These are phyloP conservation scores for Fistulinella staudtii DNA, from an alignment of 1,284 basidiomycete species.

Conservation along the genomic window DNA sequence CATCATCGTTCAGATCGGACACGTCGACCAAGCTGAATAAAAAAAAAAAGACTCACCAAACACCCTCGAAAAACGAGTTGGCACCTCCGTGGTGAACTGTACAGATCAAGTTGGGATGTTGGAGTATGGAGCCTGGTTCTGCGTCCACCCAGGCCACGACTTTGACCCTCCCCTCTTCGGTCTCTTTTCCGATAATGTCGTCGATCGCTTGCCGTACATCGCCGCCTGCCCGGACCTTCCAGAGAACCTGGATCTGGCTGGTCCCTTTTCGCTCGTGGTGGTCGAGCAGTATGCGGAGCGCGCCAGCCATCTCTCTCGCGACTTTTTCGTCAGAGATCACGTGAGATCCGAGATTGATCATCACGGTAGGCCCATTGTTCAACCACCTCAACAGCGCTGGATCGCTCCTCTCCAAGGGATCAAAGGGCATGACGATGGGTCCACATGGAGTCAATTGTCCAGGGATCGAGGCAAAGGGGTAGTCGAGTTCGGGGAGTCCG, in stretches of 20 bases:
- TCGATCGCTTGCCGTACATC: not conserved
- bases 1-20: no score
- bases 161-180: conserved; percentile 1
- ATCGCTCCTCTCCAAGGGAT: not conserved
- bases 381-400: not conserved
- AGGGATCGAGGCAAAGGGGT: not conserved
- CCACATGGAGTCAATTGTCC: not conserved
- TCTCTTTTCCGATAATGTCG: not conserved
- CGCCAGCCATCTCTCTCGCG: not conserved
- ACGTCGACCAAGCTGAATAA: not conserved
- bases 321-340: not conserved
- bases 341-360: not conserved
- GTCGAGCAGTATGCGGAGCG: not conserved
- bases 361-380: not conserved
- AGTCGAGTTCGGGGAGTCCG: not conserved
- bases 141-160: conserved; percentile 10
- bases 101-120: conserved; percentile 14
- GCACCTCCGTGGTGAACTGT: conserved; percentile 17
- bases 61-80: conserved; percentile 16
- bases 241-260: not conserved
- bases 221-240: not conserved
- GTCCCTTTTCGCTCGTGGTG: not conserved
- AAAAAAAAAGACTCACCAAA: conserved; percentile 9
- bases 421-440: conserved; percentile 1
- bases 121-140: conserved; percentile 12